Percentiles rank a stretch among this genome's conserved stretches.
Evolutionary conservation across 768 basidiomycete species (phyloP).

Genomic region (Russula griseocarnosa): DNA sequence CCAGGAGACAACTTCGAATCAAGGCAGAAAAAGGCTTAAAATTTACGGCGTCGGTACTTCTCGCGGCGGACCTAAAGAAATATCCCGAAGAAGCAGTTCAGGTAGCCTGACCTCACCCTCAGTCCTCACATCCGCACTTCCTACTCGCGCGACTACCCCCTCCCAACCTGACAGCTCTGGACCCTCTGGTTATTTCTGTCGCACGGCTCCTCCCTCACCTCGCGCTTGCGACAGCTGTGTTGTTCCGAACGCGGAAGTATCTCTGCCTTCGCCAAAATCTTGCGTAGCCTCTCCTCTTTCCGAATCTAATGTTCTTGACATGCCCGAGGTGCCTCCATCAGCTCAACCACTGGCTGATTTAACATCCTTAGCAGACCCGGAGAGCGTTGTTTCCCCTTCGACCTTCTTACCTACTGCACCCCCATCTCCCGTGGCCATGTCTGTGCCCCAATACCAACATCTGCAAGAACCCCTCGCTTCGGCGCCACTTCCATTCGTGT

Average conservation of each 20-base stretch:
- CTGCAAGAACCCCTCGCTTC: slow-evolving; percentile 24
- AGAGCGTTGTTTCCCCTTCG: slow-evolving; percentile 20
- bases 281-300: slow-evolving; percentile 14
- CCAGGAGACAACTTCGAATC: slow-evolving; percentile 29
- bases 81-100: slow-evolving; percentile 34
- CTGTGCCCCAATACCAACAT: slow-evolving; percentile 18
- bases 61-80: slow-evolving; percentile 32
- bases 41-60: slow-evolving; percentile 58
- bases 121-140: slow-evolving; percentile 32
- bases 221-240: slow-evolving; percentile 16
- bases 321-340: slow-evolving; percentile 3
- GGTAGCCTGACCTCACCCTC: slow-evolving; percentile 35
- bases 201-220: slow-evolving; percentile 27
- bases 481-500: slow-evolving; percentile 37
- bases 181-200: slow-evolving; percentile 24
- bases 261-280: slow-evolving; percentile 23
- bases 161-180: slow-evolving; percentile 28
- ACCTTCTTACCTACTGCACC: slow-evolving; percentile 30
- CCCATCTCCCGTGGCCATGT: slow-evolving; percentile 27
- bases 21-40: slow-evolving; percentile 58
- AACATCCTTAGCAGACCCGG: slow-evolving; percentile 1
- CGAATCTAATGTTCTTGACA: slow-evolving; percentile 16
- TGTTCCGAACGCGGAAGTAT: slow-evolving; percentile 13
- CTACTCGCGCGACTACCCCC: slow-evolving; percentile 35
- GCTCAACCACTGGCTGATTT: neutral